Base-by-base conservation (phyloP, 2,329 filamentous ascomycete genomes). In the Curvularia eragrostidis region DNA sequence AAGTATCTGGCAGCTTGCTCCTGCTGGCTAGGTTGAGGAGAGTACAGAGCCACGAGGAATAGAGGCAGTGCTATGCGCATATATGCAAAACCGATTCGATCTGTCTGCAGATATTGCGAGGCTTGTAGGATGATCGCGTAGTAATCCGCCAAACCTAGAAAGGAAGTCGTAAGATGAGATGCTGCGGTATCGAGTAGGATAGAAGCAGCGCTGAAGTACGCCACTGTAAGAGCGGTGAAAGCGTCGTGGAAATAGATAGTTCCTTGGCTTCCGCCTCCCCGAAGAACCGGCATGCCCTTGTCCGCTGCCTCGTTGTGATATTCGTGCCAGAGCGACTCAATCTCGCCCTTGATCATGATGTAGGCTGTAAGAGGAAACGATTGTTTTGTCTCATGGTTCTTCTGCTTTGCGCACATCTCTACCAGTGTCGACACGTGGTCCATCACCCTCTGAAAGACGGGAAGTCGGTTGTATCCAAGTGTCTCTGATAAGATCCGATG, bases 1-100 rank as follows among this genome's bases (percentile, higher is more conserved):
- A 74, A 75, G 9, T 57, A 59, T 0, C 13, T 21, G 3, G 64
- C 55, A 13, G 69, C 67, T 13, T 52, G 30, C 5, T 46, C 47
- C 7, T 61, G 55, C 36, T 73, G 70, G 48, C 42, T 55, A 12
- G 19, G 15, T 28, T 28, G 28, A 8, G 57, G 63, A 19, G 63
- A 62, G 61, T 74, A 64, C 26, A 74, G 47, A 2, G 68, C 66
- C 15, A 75, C 71, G 3, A 73, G 54, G 26, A 71, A 67, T 1
- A 75, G 48, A 18, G 72, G 70, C 7, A 65, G 65, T 5, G 68
- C 67, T 64, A 74, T 72, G 10, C 73, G 66, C 67, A 73, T 75
- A 34, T 69, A 73, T 30, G 70, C 67, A 48, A 64, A 69, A 0
- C 70, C 71, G 30, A 71, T 67, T 15, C 46, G 60, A 15, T 62